phyloP scores from a whole-genome alignment of 2,329 filamentous ascomycete species.

The Cephalotrichum gorgonifer region DNA sequence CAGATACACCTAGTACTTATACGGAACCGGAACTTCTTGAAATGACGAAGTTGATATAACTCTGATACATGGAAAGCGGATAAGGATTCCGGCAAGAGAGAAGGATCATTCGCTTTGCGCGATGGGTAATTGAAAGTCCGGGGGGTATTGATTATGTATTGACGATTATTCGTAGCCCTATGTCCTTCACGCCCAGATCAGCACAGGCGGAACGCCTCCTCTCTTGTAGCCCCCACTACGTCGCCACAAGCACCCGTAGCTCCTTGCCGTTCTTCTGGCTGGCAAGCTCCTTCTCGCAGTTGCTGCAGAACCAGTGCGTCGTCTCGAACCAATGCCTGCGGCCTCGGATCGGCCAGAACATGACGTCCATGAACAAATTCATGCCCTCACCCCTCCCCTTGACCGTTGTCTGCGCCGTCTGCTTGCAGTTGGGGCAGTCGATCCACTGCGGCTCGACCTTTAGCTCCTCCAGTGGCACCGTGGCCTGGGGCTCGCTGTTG shows the following conservation, averaged over 20 bases:
- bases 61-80: too few relatives aligned
- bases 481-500: not conserved
- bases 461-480: constrained; percentile 15
- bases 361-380: constrained; percentile 21
- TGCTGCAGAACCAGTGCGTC: constrained; percentile 16
- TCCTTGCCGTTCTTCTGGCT: constrained; percentile 7
- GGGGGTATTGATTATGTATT: not conserved
- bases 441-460: constrained; percentile 15
- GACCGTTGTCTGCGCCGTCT: constrained; percentile 13
- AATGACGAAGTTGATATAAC: too few relatives aligned
- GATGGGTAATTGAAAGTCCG: not conserved
- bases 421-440: constrained; percentile 20
- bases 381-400: constrained; percentile 14
- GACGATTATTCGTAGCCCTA: not conserved
- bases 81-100: not conserved
- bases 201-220: too few relatives aligned
- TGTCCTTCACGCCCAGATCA: not conserved
- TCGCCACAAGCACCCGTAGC: not conserved
- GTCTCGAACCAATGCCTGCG: constrained; percentile 21
- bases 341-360: constrained; percentile 20
- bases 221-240: not conserved
- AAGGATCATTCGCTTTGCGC: not conserved
- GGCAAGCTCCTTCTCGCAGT: constrained; percentile 19
- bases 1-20: not conserved
- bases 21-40: not conserved